Evolutionary conservation across 805 yeast species (phyloP).

Genomic region (Tetrapisispora namnaoensis): DNA sequence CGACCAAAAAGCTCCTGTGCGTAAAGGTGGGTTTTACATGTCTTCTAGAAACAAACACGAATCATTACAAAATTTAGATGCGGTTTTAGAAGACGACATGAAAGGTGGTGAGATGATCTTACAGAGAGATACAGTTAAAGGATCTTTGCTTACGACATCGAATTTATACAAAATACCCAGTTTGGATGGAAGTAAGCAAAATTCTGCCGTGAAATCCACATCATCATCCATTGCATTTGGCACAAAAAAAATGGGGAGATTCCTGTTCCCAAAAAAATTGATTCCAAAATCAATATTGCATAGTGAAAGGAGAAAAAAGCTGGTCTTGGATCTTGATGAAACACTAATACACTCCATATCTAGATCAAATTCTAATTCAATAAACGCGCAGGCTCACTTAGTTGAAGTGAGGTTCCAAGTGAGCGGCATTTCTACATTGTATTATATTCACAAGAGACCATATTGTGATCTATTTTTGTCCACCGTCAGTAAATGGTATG

Average conservation of each 20-base stretch:
- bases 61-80: neutral
- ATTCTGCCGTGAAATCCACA: neutral
- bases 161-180: neutral
- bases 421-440: conserved; percentile 65
- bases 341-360: conserved; percentile 88
- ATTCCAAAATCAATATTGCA: conserved; percentile 30
- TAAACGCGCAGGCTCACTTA: conserved; percentile 44
- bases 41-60: neutral
- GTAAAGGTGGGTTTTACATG: too few species aligned
- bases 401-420: conserved; percentile 61
- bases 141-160: conserved; percentile 18
- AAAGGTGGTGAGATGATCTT: conserved; percentile 23
- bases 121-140: conserved; percentile 26
- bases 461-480: conserved; percentile 76
- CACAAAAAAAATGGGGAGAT: conserved; percentile 32
- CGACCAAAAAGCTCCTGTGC: too few species aligned
- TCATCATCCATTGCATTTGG: conserved; percentile 19
- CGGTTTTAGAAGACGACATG: conserved; percentile 21
- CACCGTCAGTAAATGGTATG: conserved; percentile 77
- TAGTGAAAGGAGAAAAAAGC: conserved; percentile 40
- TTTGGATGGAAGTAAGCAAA: neutral
- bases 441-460: conserved; percentile 87
- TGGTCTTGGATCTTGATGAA: conserved; percentile 87
- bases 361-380: conserved; percentile 34
- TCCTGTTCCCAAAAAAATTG: conserved; percentile 35